These are phyloP conservation scores for Neotropicomus parvogracilis DNA, from an alignment of 1,284 basidiomycete genomes.

Conservation along the genomic window DNA sequence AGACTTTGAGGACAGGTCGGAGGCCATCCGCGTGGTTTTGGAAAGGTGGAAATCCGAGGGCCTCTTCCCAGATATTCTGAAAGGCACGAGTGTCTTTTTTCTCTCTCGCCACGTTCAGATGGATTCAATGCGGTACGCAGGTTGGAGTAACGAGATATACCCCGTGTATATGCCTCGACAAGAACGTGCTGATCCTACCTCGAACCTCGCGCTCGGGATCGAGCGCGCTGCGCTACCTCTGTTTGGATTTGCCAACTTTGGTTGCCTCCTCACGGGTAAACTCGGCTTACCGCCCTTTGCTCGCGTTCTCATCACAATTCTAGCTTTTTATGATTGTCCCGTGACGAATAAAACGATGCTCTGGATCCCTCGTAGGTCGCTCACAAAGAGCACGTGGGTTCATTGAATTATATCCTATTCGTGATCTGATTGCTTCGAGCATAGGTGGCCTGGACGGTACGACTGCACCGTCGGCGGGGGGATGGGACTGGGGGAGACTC, in stretches of 20 bases:
- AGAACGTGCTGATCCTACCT: conserved; percentile 1
- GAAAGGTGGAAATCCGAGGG: conserved; percentile 18
- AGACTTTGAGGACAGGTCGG: conserved; percentile 17
- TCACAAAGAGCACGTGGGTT: conserved; percentile 39
- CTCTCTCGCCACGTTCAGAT: neutral
- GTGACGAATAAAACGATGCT: conserved; percentile 27
- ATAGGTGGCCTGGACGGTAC: conserved; percentile 40
- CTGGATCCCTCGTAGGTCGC: conserved; percentile 42
- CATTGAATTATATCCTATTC: neutral
- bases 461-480: conserved; percentile 46
- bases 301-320: neutral
- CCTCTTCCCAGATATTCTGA: conserved; percentile 22
- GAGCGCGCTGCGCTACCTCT: conserved; percentile 43
- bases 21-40: conserved; percentile 12
- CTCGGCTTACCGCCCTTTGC: conserved; percentile 1
- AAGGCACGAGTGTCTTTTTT: conserved; percentile 10
- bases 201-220: conserved; percentile 37
- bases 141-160: conserved; percentile 27
- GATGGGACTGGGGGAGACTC: conserved; percentile 36
- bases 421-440: neutral
- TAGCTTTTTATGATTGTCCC: conserved; percentile 25
- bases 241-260: conserved; percentile 44
- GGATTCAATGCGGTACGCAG: conserved; percentile 4
- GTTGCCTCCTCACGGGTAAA: conserved; percentile 40
- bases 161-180: conserved; percentile 24